These are phyloP conservation scores for Lentinus tigrinus DNA, from an alignment of 768 basidiomycete species.

Conservation along the genomic window DNA sequence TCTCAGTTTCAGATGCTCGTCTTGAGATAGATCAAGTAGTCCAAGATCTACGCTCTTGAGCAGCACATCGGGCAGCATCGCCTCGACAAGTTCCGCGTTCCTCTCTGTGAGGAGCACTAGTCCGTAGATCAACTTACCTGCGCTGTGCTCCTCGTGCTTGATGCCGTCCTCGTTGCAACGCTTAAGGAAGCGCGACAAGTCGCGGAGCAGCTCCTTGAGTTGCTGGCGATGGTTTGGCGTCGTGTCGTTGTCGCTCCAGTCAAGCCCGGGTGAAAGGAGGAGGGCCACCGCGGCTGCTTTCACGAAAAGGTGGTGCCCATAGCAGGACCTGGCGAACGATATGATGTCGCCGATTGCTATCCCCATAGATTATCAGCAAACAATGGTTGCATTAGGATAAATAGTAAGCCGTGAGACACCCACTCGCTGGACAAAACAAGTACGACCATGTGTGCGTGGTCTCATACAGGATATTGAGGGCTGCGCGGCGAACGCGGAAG, in stretches of 20 bases:
- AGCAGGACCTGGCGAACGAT: background rate
- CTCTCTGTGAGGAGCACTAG: background rate
- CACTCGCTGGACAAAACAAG: slow-evolving; percentile 1
- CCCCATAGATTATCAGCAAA: too few relatives aligned
- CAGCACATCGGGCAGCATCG: background rate
- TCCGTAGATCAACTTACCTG: background rate
- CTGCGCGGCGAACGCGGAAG: slow-evolving; percentile 6
- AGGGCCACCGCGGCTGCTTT: background rate
- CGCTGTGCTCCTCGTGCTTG: background rate
- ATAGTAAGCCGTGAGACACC: too few relatives aligned
- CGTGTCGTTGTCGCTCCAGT: background rate
- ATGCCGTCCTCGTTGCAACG: background rate
- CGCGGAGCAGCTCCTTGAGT: background rate
- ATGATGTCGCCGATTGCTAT: background rate
- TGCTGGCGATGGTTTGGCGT: background rate
- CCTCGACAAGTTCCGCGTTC: background rate
- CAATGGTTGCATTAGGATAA: too few relatives aligned
- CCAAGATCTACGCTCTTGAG: slow-evolving; percentile 1
- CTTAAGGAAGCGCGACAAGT: slow-evolving; percentile 1
- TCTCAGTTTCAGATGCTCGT: background rate
- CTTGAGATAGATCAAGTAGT: background rate
- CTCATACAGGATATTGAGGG: slow-evolving; percentile 4
- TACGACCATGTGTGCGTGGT: slow-evolving; percentile 1
- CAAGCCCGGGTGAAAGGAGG: background rate
- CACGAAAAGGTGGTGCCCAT: background rate